phyloP scores from a whole-genome alignment of 331 rosid genomes.

The Cydonia oblonga region DNA sequence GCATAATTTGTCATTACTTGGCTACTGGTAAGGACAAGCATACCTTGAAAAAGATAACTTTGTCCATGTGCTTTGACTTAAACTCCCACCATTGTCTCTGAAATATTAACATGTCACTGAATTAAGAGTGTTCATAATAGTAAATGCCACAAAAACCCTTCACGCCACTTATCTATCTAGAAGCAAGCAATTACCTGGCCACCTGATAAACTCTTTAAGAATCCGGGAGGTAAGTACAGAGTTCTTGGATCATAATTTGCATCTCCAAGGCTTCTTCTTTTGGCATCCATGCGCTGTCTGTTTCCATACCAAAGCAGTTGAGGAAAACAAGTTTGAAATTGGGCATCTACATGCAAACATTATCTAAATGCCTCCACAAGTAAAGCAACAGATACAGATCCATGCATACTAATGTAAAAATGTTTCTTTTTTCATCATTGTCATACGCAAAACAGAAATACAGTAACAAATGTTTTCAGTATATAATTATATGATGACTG shows the following conservation, averaged over 20 bases:
- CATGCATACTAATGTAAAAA: background rate
- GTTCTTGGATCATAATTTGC: constrained; percentile 72
- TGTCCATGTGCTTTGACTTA: constrained; percentile 94
- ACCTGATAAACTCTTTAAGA: constrained; percentile 54
- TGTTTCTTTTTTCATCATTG: background rate
- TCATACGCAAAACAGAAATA: background rate
- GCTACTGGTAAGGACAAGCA: background rate
- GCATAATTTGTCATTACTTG: background rate
- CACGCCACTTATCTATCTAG: background rate
- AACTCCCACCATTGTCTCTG: constrained; percentile 99
- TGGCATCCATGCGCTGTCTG: constrained; percentile 66
- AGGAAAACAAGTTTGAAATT: background rate
- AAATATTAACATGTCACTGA: constrained; percentile 9
- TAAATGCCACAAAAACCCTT: background rate
- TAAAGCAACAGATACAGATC: no score
- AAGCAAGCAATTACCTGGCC: constrained; percentile 55
- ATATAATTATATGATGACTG: background rate
- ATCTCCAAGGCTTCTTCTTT: constrained; percentile 56
- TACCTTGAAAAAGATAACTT: constrained; percentile 92
- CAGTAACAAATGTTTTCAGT: background rate
- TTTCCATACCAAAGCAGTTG: constrained; percentile 18
- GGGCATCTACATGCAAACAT: constrained; percentile 2
- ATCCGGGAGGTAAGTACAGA: constrained; percentile 61
- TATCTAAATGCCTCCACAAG: no score
- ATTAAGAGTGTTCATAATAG: constrained; percentile 15